Conservation (phyloP, 2,329 filamentous ascomycete genomes). For the Colletotrichum abscissum region DNA sequence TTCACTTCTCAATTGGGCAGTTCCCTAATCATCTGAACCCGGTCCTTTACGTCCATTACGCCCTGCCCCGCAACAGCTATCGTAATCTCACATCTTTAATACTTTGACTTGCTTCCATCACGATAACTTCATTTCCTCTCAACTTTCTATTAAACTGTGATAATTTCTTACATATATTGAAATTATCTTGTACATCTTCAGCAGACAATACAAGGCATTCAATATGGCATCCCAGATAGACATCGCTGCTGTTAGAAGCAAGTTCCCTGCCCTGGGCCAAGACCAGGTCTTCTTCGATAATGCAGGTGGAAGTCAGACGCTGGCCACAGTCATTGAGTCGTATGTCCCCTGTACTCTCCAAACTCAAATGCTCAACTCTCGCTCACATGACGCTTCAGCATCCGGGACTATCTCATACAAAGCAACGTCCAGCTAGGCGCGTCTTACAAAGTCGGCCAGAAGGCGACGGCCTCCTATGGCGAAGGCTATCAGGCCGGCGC, state of each 20-base stretch:
- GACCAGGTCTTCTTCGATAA: constrained; percentile 82
- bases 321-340: constrained; percentile 75
- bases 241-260: constrained; percentile 64
- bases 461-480: constrained; percentile 69
- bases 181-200: neutral
- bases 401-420: constrained; percentile 72
- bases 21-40: neutral
- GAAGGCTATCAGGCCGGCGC: constrained; percentile 74
- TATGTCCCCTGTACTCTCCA: constrained; percentile 48
- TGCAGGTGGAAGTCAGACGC: constrained; percentile 78
- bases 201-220: neutral
- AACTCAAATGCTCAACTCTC: neutral
- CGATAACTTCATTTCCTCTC: neutral
- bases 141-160: neutral
- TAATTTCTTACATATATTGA: too few relatives aligned
- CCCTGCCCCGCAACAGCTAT: constrained; percentile 6
- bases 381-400: constrained; percentile 51
- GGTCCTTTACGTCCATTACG: neutral
- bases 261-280: constrained; percentile 76
- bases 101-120: neutral
- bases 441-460: constrained; percentile 70
- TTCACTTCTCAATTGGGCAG: constrained; percentile 21
- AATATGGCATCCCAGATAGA: constrained; percentile 45
- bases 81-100: neutral
- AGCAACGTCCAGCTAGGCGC: constrained; percentile 83